These are phyloP conservation scores for Saccharomycopsis fibuligera DNA, from an alignment of 805 yeast genomes.

Conservation along the genomic window DNA sequence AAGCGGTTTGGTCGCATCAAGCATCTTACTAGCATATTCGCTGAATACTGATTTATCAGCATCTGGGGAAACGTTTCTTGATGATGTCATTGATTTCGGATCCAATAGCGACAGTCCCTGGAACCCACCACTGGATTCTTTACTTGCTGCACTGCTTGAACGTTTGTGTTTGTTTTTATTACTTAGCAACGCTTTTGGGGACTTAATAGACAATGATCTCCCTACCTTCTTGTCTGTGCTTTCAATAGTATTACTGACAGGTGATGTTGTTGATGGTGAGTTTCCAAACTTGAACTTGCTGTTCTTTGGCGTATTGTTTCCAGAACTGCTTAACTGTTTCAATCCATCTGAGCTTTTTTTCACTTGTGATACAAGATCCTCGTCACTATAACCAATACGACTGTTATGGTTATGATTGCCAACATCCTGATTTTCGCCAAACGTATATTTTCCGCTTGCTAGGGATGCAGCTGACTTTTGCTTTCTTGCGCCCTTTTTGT, in stretches of 20 bases:
- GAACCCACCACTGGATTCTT: neutral
- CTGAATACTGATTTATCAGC: neutral
- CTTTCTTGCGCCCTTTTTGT: too few relatives aligned
- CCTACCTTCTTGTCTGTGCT: conserved; percentile 22
- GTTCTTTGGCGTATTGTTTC: conserved; percentile 13
- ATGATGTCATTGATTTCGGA: neutral
- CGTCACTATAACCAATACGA: neutral
- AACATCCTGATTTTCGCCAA: too few relatives aligned
- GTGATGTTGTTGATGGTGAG: neutral
- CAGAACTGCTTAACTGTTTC: conserved; percentile 6
- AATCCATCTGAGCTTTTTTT: conserved; percentile 12
- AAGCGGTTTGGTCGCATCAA: conserved; percentile 36
- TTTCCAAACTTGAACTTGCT: conserved; percentile 22
- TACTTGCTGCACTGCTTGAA: too few relatives aligned
- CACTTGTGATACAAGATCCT: conserved; percentile 3
- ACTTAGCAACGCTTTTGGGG: conserved; percentile 26
- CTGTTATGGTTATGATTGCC: too few relatives aligned
- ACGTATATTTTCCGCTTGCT: too few relatives aligned
- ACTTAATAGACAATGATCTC: conserved; percentile 31
- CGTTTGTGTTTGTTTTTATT: conserved; percentile 23
- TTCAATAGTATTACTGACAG: neutral
- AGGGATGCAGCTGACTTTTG: too few relatives aligned
- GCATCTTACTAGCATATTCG: neutral
- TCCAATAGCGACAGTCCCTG: neutral
- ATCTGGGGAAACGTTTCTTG: neutral